These are phyloP conservation scores for Rhododendron mucronatum DNA, from an alignment of 148 eudicot genomes.

Conservation along the genomic window DNA sequence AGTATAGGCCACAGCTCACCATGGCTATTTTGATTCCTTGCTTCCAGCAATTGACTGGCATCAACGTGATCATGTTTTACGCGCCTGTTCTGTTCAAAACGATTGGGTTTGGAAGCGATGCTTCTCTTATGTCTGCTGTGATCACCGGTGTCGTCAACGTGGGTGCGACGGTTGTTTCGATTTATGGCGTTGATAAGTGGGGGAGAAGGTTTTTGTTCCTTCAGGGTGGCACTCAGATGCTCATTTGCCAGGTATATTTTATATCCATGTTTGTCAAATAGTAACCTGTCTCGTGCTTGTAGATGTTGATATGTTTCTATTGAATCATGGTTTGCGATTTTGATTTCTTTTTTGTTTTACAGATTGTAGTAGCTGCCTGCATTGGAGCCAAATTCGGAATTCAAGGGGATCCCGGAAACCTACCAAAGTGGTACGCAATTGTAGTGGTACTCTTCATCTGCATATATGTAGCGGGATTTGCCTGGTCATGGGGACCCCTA, in stretches of 20 bases:
- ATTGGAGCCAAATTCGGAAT: conserved; percentile 29
- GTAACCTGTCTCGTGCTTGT: too few relatives aligned
- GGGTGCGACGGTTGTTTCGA: conserved; percentile 22
- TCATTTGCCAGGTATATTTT: conserved; percentile 15
- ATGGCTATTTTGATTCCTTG: conserved; percentile 37
- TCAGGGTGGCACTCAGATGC: conserved; percentile 35
- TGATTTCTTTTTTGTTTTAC: background rate
- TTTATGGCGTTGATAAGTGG: conserved; percentile 26
- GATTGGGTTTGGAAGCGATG: conserved; percentile 26
- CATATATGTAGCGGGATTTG: conserved; percentile 38
- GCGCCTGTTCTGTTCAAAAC: conserved; percentile 39
- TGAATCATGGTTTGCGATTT: background rate
- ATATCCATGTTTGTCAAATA: too few relatives aligned
- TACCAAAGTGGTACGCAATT: conserved; percentile 26
- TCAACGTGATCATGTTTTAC: conserved; percentile 40
- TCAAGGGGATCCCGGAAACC: conserved; percentile 14
- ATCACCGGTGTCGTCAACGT: conserved; percentile 30
- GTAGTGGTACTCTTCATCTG: conserved; percentile 32
- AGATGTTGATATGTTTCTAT: background rate
- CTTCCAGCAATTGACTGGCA: conserved; percentile 44
- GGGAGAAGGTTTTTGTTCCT: conserved; percentile 31
- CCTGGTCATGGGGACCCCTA: conserved; percentile 51
- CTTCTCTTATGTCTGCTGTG: conserved; percentile 34
- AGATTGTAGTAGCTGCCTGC: conserved; percentile 22
- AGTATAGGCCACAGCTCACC: conserved; percentile 34